Base-by-base conservation (phyloP, 108 stramenopile species). In the Cylindrotheca closterium region DNA sequence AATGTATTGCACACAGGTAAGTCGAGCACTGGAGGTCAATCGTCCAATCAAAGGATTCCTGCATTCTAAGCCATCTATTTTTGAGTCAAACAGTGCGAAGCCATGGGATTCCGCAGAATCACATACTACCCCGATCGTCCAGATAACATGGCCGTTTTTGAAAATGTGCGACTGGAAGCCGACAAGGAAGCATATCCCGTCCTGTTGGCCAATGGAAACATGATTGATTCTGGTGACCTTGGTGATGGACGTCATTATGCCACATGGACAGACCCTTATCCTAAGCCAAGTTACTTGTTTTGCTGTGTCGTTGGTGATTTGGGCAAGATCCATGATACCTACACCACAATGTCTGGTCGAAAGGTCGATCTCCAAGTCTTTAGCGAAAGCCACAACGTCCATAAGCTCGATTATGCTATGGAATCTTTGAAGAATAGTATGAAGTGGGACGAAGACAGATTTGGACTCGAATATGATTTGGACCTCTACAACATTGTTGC, bases 361-460 rank as follows among this genome's bases (percentile, higher is more conserved):
- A 70, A 80, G 37, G 95, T 98, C 12, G 58, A 82, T 26, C 74
- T 97, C 58, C 82, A 86, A 50, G 70, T 98, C 25, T 97, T 79
- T 60, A 75, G 71, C 7, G 95, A 97, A 70, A 71, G 71, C n/a
- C 82, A 91, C 49, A 91, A 97, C 74, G 87, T 88, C 12, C 80
- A 82, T 55, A 86, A 96, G 73, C 55, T 96, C 30, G 77, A 86
- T 30, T 92, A 95, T 63, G 95, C 96, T 32, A 86, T 98, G 91
- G 85, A 87, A 19, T 73, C 70, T 47, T 56, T 98, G 42, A 95
- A 96, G 75, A 69, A 83, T 17, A 63, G 77, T 55, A 97, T 98
- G 95, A 85, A 88, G 67, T 98, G 98, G 98, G 98, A 98, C 68
- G 96, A 98, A 72, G 88, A 92, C 10, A 82, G 65, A n/a, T 98